Evolutionary conservation across 352 stramenopile genomes (phyloP).

Genomic region (Pythium dissimile): DNA sequence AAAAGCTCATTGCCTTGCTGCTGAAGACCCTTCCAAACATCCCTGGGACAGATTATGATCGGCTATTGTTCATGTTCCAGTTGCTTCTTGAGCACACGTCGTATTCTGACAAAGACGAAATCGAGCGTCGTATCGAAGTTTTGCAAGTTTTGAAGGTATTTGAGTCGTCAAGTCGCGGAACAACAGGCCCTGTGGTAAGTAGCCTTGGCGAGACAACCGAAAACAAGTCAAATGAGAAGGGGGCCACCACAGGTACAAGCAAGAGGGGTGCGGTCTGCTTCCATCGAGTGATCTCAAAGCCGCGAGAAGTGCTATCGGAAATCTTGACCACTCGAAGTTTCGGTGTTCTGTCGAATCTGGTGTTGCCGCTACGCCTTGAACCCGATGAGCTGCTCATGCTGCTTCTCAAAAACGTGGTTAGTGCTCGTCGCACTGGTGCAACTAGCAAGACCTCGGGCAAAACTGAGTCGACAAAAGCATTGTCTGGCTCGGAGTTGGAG

Average conservation of each 20-base stretch:
- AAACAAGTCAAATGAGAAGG: background rate
- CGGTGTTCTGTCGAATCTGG: slow-evolving; percentile 39
- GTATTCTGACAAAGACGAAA: slow-evolving; percentile 53
- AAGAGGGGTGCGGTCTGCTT: no score
- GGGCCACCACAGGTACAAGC: background rate
- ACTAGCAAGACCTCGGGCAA: background rate
- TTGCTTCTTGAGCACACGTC: slow-evolving; percentile 59
- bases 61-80: slow-evolving; percentile 69
- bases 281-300: slow-evolving; percentile 61
- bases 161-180: slow-evolving; percentile 1
- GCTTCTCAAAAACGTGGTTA: slow-evolving; percentile 67
- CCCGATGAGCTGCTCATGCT: slow-evolving; percentile 73
- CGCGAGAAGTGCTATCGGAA: slow-evolving; percentile 45
- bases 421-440: no score
- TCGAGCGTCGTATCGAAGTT: slow-evolving; percentile 58
- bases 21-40: slow-evolving; percentile 57
- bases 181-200: background rate
- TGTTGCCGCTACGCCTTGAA: slow-evolving; percentile 50
- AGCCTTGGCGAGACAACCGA: background rate
- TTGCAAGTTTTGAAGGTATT: slow-evolving; percentile 50
- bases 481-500: slow-evolving; percentile 23
- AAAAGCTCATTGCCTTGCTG: slow-evolving; percentile 50
- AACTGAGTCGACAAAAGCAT: slow-evolving; percentile 1
- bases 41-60: slow-evolving; percentile 54
- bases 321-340: slow-evolving; percentile 53